A percentile compares a stretch with the other conserved stretches of the same genome.
Conservation (phyloP, 352 stramenopile species). For the Saprolegnia parasitica region DNA sequence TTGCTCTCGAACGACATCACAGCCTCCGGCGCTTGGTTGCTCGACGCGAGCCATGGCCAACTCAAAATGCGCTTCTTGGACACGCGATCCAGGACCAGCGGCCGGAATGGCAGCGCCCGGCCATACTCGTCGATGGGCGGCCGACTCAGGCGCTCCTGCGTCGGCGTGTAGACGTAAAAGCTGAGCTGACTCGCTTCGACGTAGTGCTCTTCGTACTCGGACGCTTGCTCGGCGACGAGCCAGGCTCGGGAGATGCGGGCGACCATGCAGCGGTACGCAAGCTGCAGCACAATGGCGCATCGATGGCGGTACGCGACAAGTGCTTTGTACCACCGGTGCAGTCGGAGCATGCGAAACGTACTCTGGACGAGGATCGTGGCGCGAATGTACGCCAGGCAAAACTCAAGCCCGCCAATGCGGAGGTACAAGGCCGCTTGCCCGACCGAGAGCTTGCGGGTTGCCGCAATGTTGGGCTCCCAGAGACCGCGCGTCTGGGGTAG, state of each 20-base stretch:
- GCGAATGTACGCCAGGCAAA: conserved; percentile 49
- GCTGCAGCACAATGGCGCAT: conserved; percentile 48
- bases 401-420: conserved; percentile 52
- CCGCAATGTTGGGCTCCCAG: conserved; percentile 47
- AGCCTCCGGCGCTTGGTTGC: conserved; percentile 23
- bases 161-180: conserved; percentile 65
- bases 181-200: conserved; percentile 50
- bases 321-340: conserved; percentile 48
- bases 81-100: conserved; percentile 64
- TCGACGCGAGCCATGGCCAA: conserved; percentile 50
- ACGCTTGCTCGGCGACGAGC: conserved; percentile 55
- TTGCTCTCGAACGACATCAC: conserved; percentile 18
- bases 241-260: conserved; percentile 39
- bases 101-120: conserved; percentile 49
- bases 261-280: conserved; percentile 42
- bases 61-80: conserved; percentile 66
- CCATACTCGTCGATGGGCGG: conserved; percentile 54
- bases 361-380: conserved; percentile 47
- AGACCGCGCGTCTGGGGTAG: conserved; percentile 42
- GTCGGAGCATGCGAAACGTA: conserved; percentile 52
- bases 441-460: conserved; percentile 36
- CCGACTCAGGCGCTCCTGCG: conserved; percentile 52
- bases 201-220: conserved; percentile 61
- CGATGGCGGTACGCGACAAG: conserved; percentile 38
- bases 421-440: conserved; percentile 66